These are phyloP conservation scores for Arthroderma sp. DNA, from an alignment of 2,329 filamentous ascomycete genomes.

Conservation along the genomic window DNA sequence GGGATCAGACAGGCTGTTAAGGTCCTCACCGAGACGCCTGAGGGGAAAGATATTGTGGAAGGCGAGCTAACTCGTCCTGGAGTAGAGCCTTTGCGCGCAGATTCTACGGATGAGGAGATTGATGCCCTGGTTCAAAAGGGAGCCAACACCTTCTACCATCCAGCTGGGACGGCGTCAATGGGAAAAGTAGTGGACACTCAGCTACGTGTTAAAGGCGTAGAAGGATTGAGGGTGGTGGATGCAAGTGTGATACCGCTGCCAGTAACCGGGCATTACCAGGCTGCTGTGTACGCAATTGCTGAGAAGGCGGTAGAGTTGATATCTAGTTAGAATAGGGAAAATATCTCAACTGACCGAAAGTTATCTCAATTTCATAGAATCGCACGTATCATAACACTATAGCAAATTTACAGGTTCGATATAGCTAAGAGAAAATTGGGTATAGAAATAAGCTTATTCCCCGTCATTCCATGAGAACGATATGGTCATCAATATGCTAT, in stretches of 20 bases:
- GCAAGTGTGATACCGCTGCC: slow-evolving; percentile 41
- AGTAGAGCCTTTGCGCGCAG: slow-evolving; percentile 41
- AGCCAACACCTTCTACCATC: slow-evolving; percentile 18
- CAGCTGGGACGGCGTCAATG: slow-evolving; percentile 25
- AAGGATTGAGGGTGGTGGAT: slow-evolving; percentile 45
- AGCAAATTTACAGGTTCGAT: no score
- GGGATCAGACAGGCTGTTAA: slow-evolving; percentile 47
- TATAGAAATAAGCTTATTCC: no score
- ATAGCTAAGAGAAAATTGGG: no score
- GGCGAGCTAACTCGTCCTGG: slow-evolving; percentile 36
- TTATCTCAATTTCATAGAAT: no score
- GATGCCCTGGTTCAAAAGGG: slow-evolving; percentile 31
- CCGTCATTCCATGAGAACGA: no score
- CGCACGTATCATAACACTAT: no score
- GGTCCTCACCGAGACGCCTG: slow-evolving; percentile 43
- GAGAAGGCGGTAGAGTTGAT: slow-evolving; percentile 49
- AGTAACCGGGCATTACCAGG: slow-evolving; percentile 37
- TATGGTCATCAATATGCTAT: no score
- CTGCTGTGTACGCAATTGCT: slow-evolving; percentile 39
- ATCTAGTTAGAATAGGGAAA: no score
- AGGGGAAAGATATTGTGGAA: slow-evolving; percentile 46
- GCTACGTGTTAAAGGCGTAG: slow-evolving; percentile 37
- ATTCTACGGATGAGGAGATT: slow-evolving; percentile 38
- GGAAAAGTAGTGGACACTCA: slow-evolving; percentile 23
- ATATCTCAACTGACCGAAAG: no score